Evolutionary conservation across 2,329 filamentous ascomycete species (phyloP).

Genomic region (Nigrospora oryzae): DNA sequence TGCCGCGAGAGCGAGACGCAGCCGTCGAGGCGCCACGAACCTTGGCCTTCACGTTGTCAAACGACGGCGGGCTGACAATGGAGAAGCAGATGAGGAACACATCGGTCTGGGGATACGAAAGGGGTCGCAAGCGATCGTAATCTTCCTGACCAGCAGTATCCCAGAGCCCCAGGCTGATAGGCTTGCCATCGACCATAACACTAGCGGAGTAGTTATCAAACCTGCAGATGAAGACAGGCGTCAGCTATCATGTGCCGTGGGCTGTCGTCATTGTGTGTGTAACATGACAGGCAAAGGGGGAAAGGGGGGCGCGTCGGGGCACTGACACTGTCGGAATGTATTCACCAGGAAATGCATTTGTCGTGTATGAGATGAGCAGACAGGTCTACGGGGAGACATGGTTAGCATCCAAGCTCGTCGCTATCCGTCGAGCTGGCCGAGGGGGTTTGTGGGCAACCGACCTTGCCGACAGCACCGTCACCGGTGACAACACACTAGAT

Average conservation of each 20-base stretch:
- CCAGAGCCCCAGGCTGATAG: constrained; percentile 93
- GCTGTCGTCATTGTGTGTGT: not conserved
- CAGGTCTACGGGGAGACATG: constrained; percentile 62
- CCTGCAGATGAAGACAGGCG: constrained; percentile 32
- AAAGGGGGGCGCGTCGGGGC: not conserved
- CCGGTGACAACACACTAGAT: constrained; percentile 92
- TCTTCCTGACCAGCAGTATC: constrained; percentile 98
- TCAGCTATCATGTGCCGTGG: not conserved
- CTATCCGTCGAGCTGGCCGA: constrained; percentile 4
- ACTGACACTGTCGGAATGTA: constrained; percentile 97
- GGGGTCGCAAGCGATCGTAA: constrained; percentile 88
- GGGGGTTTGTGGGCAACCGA: constrained; percentile 35
- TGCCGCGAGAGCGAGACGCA: too few species aligned
- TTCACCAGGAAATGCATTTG: constrained; percentile 98
- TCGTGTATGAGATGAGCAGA: constrained; percentile 97
- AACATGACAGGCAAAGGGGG: not conserved
- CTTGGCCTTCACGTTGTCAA: constrained; percentile 98
- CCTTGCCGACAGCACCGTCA: constrained; percentile 98
- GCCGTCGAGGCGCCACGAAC: constrained; percentile 37
- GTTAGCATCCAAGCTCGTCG: constrained; percentile 7
- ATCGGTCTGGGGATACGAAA: constrained; percentile 97
- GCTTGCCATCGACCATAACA: constrained; percentile 98
- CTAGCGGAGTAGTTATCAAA: constrained; percentile 99
- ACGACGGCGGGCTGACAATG: constrained; percentile 93
- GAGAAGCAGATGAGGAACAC: constrained; percentile 99